Base-by-base conservation (phyloP, 2,329 filamentous ascomycete species). In the Colletotrichum musae region DNA sequence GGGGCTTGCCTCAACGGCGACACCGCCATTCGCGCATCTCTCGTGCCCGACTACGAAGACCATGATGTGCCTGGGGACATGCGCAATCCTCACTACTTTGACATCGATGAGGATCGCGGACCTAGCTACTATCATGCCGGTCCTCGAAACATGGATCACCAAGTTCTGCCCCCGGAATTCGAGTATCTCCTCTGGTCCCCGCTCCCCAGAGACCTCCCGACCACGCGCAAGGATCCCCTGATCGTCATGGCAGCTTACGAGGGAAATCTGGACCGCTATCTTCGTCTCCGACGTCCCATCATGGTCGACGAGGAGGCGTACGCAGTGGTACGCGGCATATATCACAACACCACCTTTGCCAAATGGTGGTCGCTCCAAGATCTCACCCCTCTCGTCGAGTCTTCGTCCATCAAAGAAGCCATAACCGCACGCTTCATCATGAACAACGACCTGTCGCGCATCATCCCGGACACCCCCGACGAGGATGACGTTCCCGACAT, bases 311-410 rank as follows among this genome's bases (percentile, higher is more conserved):
- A 15, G 21, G n/a, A 59, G 26, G 45, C n/a, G 6, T 2, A 18
- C n/a, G 45, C 57, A 1, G 45, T 59, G n/a, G 6, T 39, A 7
- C 75, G 74, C 5, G 80, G 80, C 6, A 79, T 82, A 39, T 81
- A 82, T 59, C 77, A 82, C 70, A 75, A 78, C 59, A 72, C 77
- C 6, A 70, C 77, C 48, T 82, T 80, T 70, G 80, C 80, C 1
- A 73, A 73, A 15, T 82, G 79, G 77, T 77, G 73, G 72, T 50
- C 57, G 13, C 10, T 51, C n/a, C 59, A 70, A 24, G 21, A 24
- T 24, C 21, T 24, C 32, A 4, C 32, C 32, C 32, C 9, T 36
- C 32, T 36, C 3, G 10, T 9, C 32, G 13, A 12, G 24, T n/a
- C 5, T 15, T 18, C n/a, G 32, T 3, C 32, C 32, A 39, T 64